Conservation (phyloP, 176 grass and related monocot species). For the Zizania latifolia region DNA sequence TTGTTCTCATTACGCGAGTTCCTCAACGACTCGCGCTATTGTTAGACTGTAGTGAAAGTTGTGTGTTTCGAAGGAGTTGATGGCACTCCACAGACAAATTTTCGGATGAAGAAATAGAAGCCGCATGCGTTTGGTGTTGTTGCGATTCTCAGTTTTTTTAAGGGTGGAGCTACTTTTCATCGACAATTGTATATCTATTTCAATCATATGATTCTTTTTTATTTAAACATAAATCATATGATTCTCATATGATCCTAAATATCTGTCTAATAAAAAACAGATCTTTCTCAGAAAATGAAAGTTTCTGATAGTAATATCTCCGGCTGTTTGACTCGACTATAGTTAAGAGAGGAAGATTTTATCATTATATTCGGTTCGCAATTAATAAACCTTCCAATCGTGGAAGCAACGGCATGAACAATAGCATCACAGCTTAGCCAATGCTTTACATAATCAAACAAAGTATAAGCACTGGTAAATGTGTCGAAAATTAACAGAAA, state of each 20-base stretch:
- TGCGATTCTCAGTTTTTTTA: not conserved
- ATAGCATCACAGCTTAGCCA: not conserved
- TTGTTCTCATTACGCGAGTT: not conserved
- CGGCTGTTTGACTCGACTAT: too few species aligned
- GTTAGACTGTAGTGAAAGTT: not conserved
- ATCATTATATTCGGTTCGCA: not conserved
- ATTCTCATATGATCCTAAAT: too few species aligned
- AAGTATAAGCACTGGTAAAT: not conserved
- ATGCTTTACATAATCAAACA: not conserved
- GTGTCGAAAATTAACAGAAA: not conserved
- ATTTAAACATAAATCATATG: too few species aligned
- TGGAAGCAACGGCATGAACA: not conserved
- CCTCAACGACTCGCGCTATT: not conserved
- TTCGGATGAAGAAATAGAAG: not conserved
- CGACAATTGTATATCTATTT: too few species aligned
- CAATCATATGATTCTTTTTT: too few species aligned
- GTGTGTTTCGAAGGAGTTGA: not conserved
- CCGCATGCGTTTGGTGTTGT: not conserved
- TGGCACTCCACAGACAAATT: not conserved
- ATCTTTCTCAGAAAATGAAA: too few species aligned
- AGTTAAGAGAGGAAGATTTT: too few species aligned
- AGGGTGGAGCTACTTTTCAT: too few species aligned
- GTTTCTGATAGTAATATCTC: too few species aligned
- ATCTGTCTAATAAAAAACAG: too few species aligned
- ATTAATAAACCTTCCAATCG: not conserved